A percentile compares a stretch with the other conserved stretches of the same genome.
Evolutionary conservation across 2,329 filamentous ascomycete species (phyloP).

Genomic region (Neophaeococcomyces mojaviensis): DNA sequence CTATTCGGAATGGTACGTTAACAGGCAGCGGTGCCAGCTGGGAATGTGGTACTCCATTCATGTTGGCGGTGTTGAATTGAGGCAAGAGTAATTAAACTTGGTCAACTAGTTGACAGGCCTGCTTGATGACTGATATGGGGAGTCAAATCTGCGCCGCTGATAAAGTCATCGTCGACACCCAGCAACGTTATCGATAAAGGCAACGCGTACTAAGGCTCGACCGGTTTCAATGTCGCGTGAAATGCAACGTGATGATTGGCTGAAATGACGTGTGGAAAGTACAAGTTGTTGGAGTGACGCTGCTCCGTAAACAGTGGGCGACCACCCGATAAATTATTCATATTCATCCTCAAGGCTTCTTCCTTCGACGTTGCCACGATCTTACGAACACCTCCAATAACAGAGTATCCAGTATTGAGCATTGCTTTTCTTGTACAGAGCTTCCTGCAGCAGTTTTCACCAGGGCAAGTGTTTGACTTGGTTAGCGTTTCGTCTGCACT

Average conservation of each 20-base stretch:
- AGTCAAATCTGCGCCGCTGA: not conserved
- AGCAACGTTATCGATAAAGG: slow-evolving; percentile 4
- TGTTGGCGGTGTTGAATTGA: not conserved
- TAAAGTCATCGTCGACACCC: not conserved
- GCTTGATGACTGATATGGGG: too few species aligned
- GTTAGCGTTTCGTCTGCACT: not conserved
- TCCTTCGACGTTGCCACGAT: not conserved
- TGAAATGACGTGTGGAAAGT: not conserved
- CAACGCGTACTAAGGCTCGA: not conserved
- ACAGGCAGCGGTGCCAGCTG: slow-evolving; percentile 79
- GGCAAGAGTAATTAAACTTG: too few species aligned
- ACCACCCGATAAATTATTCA: not conserved
- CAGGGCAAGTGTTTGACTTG: not conserved
- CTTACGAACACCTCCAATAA: not conserved
- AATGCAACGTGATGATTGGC: not conserved
- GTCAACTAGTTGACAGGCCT: too few species aligned
- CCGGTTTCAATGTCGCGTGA: not conserved
- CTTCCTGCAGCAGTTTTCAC: not conserved
- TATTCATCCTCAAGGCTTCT: not conserved
- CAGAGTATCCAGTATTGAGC: not conserved
- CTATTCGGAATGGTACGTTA: slow-evolving; percentile 83
- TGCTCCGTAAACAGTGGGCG: not conserved
- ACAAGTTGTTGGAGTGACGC: slow-evolving; percentile 3
- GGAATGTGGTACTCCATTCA: slow-evolving; percentile 49
- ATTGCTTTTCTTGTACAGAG: not conserved